Evolutionary conservation across 2,329 filamentous ascomycete genomes (phyloP).

Genomic region (Ceratocystis lukuohia): DNA sequence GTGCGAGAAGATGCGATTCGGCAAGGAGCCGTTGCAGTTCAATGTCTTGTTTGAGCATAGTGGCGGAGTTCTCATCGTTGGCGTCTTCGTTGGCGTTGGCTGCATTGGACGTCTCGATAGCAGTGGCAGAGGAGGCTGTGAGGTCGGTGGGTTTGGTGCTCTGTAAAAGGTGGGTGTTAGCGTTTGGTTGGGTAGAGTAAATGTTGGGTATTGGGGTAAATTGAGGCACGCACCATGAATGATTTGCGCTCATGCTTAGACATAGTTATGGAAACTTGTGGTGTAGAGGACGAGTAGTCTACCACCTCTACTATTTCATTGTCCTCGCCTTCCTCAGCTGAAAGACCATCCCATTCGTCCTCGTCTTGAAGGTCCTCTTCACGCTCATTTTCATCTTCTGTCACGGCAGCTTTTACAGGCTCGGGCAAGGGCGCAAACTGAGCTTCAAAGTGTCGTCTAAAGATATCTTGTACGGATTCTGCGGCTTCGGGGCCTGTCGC

Average conservation of each 20-base stretch:
- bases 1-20: constrained; percentile 72
- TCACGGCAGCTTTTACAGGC: constrained; percentile 22
- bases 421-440: constrained; percentile 62
- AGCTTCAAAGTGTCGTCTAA: constrained; percentile 76
- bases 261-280: constrained; percentile 33
- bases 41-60: constrained; percentile 79
- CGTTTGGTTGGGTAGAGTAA: background rate
- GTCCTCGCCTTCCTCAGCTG: constrained; percentile 20
- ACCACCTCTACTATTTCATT: constrained; percentile 42
- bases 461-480: constrained; percentile 56
- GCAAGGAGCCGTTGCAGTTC: constrained; percentile 79
- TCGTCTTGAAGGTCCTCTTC: constrained; percentile 23
- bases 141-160: constrained; percentile 34
- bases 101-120: constrained; percentile 20
- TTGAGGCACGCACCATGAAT: constrained; percentile 49
- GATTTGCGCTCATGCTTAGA: constrained; percentile 59
- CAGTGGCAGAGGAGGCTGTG: constrained; percentile 28
- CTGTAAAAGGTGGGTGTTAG: constrained; percentile 20
- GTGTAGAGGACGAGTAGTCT: constrained; percentile 38
- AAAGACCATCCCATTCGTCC: constrained; percentile 21
- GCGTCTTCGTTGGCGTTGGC: constrained; percentile 23
- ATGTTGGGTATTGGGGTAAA: background rate
- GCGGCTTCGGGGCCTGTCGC: constrained; percentile 21
- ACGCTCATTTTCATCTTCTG: constrained; percentile 23
- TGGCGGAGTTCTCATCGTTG: constrained; percentile 44